Conservation (phyloP, 2,329 filamentous ascomycete genomes). For the Verticillium longisporum region DNA sequence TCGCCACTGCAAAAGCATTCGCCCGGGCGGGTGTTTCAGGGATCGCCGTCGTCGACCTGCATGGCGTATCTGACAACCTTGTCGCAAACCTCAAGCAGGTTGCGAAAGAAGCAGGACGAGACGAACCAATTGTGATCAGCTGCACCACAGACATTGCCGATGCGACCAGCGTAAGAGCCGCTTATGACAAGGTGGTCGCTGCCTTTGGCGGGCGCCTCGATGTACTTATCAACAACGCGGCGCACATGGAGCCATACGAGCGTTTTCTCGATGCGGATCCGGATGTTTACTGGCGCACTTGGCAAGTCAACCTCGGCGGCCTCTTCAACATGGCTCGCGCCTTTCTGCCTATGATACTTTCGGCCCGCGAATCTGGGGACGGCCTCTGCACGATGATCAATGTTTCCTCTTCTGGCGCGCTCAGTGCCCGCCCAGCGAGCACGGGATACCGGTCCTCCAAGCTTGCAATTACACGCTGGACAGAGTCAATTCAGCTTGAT, state of each 20-base stretch:
- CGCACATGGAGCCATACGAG: constrained; percentile 8
- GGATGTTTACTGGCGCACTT: constrained; percentile 13
- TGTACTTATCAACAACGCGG: constrained; percentile 10
- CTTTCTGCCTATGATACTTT: constrained; percentile 13
- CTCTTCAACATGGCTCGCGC: constrained; percentile 12
- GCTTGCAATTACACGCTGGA: constrained; percentile 10
- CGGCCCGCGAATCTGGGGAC: not conserved
- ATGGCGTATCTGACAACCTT: constrained; percentile 10
- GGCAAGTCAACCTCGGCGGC: constrained; percentile 15
- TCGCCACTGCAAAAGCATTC: constrained; percentile 12
- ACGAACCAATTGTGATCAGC: constrained; percentile 8
- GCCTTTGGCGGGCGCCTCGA: constrained; percentile 8
- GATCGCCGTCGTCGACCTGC: constrained; percentile 14
- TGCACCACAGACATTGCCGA: constrained; percentile 10
- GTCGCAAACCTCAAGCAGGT: constrained; percentile 9
- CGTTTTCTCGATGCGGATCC: constrained; percentile 13
- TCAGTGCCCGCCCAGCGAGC: constrained; percentile 8
- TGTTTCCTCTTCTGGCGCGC: constrained; percentile 12
- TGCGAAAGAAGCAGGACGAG: constrained; percentile 11
- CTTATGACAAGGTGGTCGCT: constrained; percentile 2
- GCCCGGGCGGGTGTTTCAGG: constrained; percentile 14
- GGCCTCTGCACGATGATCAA: constrained; percentile 13
- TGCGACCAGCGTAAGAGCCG: constrained; percentile 8
- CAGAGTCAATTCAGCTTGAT: constrained; percentile 13
- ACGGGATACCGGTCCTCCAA: constrained; percentile 2